Evolutionary conservation across 2,329 filamentous ascomycete species (phyloP).

Genomic region (Nemania bipapillata): DNA sequence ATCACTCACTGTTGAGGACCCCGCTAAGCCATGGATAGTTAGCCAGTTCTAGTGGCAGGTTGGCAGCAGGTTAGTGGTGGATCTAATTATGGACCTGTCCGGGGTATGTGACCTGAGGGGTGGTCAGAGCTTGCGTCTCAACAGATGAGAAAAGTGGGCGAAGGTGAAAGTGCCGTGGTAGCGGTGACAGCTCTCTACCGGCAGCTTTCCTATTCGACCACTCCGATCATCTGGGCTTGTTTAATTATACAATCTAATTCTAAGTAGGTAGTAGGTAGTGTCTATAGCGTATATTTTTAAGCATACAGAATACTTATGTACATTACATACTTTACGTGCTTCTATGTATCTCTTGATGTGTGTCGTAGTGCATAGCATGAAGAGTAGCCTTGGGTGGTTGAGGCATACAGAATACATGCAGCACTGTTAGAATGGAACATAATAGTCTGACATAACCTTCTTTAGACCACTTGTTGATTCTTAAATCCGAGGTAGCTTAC

Average conservation of each 20-base stretch:
- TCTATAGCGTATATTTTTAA: no score
- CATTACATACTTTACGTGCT: no score
- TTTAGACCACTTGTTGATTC: not conserved
- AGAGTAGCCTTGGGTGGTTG: not conserved
- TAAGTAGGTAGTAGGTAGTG: no score
- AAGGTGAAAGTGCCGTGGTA: constrained; percentile 27
- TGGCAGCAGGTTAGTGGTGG: not conserved
- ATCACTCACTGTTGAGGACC: constrained; percentile 24
- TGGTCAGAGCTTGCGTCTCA: constrained; percentile 37
- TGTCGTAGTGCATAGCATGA: not conserved
- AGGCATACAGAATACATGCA: not conserved
- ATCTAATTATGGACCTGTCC: constrained; percentile 17
- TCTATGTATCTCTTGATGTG: no score
- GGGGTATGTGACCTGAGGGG: constrained; percentile 14
- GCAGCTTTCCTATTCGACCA: constrained; percentile 35
- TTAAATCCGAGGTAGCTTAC: not conserved
- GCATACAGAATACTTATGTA: no score
- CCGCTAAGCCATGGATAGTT: constrained; percentile 13
- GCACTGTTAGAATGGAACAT: not conserved
- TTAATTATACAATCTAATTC: not conserved
- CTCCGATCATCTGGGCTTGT: constrained; percentile 13
- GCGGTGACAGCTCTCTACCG: constrained; percentile 37
- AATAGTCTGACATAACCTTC: not conserved
- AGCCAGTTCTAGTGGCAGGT: no score
- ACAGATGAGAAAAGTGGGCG: constrained; percentile 34